Base-by-base conservation (phyloP, 768 basidiomycete species). In the Podaxis mareebaensis region DNA sequence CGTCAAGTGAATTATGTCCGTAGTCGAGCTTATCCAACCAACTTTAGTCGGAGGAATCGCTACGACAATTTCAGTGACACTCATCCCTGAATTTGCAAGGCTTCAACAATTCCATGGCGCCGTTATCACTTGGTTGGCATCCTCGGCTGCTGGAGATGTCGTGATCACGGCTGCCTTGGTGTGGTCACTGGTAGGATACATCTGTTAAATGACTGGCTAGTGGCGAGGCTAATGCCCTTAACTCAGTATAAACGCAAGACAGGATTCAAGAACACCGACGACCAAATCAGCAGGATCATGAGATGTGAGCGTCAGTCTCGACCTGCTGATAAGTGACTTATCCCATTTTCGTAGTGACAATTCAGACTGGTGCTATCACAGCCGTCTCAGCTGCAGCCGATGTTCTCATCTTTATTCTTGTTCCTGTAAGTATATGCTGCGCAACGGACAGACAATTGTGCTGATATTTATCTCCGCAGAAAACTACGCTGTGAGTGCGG, bases 141-240 rank as follows among this genome's bases (percentile, higher is more conserved):
- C 78, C 0, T 76, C 81, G 10, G 79, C 78, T 3, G 70, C 75
- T 15, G 77, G 78, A 10, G 85, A 85, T 66, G 65, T 79, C 7
- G 65, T 83, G 12, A 86, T 86, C 49, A 80, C 85, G 0, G 61
- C 69, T 0, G 63, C 75, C 1, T 74, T 86, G 6, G 77, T 79
- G 3, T 68, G 72, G 54, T 78, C 75, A 30, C 68, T 85, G 71
- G 84, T 82, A 63, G 22, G 78, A 24, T 60, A 15, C 36, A 69
- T 28, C 13, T 55, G 2, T 38, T 48, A 13, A n/a, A 54, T n/a
- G 8, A 56, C 30, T 24, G 52, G 61, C 73, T 77, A 36, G 74
- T 26, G 49, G 75, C 70, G 1, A 68, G 70, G 22, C 40, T 71
- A n/a, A 63, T 71, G 1, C 68, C 15, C 15, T 3, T 3, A 11